These are phyloP conservation scores for Conringia planisiliqua DNA, from an alignment of 345 rosid genomes.

Conservation along the genomic window DNA sequence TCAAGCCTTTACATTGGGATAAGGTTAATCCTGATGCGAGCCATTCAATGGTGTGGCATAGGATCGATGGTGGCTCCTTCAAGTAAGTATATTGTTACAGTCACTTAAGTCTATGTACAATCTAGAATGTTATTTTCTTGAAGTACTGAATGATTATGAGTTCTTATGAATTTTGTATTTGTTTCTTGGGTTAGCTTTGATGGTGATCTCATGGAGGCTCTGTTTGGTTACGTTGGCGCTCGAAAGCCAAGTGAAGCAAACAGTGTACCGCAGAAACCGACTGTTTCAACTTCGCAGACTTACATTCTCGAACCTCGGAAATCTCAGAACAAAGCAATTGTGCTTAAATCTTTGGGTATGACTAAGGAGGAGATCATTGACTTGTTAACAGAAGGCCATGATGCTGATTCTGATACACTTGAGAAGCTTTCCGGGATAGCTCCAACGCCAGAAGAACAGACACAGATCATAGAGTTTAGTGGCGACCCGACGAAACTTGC, in stretches of 20 bases:
- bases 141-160: neutral
- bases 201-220: slow-evolving; percentile 86
- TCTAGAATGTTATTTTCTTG: neutral
- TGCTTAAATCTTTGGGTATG: slow-evolving; percentile 63
- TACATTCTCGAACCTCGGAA: slow-evolving; percentile 66
- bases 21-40: slow-evolving; percentile 53
- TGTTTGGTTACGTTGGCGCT: slow-evolving; percentile 69
- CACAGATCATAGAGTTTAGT: slow-evolving; percentile 47
- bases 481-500: slow-evolving; percentile 62
- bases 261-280: slow-evolving; percentile 11
- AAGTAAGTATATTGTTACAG: slow-evolving; percentile 40
- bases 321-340: slow-evolving; percentile 81
- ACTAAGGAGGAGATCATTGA: slow-evolving; percentile 56
- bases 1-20: slow-evolving; percentile 95
- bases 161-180: neutral
- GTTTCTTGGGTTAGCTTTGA: slow-evolving; percentile 53
- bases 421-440: slow-evolving; percentile 75
- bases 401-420: slow-evolving; percentile 55
- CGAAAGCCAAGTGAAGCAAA: slow-evolving; percentile 39
- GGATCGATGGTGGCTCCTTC: slow-evolving; percentile 70
- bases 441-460: slow-evolving; percentile 68
- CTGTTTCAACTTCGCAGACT: slow-evolving; percentile 38
- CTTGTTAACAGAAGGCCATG: slow-evolving; percentile 57
- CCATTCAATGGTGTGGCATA: slow-evolving; percentile 90
- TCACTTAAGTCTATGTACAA: neutral